Evolutionary conservation across 2,329 filamentous ascomycete species (phyloP), one percentile per base, ranked within the genome.

Genomic region (Trichoderma aggressivum): DNA sequence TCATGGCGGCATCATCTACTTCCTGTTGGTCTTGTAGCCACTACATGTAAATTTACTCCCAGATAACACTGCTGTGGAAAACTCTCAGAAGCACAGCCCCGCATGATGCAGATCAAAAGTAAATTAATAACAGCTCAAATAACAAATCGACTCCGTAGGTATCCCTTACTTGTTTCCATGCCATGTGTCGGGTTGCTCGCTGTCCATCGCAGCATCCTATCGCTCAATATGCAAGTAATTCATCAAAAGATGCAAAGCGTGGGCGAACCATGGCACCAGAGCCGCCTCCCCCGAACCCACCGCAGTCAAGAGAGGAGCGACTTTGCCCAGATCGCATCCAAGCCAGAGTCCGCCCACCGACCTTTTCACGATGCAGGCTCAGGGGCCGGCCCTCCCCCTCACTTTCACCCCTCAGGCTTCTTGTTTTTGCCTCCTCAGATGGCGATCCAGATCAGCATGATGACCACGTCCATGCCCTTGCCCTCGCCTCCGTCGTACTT

Each of bases 381-480:
- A 16, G 34, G 7, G 12, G 21, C 34, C 12, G 24, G 24, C 34
- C n/a, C 34, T 39, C 26, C 34, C 24, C 34, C n/a, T 47, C 24
- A 12, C 43, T 55, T 55, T 50, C 36, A 39, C 16, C 21, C 34
- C 16, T 14, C 21, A 10, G 47, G 36, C 26, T 8, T 24, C 21
- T 32, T 30, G 24, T 58, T 34, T 12, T 4, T 24, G 21, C 12
- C 12, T 24, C 8, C 36, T 80, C 83, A 91, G 76, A 92, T 86
- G 62, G 88, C 90, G 75, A 96, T 89, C 93, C 93, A 96, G 80
- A 94, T 92, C 76, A 92, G 84, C 83, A 89, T 91, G 77, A 92
- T 86, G 70, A 92, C 89, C 64, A 92, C 88, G 75, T 92, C 90
- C 81, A 92, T 85, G 47, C 89, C 89, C 84, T 90, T 91, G 77